These are phyloP conservation scores for Calocera viscosa DNA, from an alignment of 768 basidiomycete species.

Conservation along the genomic window DNA sequence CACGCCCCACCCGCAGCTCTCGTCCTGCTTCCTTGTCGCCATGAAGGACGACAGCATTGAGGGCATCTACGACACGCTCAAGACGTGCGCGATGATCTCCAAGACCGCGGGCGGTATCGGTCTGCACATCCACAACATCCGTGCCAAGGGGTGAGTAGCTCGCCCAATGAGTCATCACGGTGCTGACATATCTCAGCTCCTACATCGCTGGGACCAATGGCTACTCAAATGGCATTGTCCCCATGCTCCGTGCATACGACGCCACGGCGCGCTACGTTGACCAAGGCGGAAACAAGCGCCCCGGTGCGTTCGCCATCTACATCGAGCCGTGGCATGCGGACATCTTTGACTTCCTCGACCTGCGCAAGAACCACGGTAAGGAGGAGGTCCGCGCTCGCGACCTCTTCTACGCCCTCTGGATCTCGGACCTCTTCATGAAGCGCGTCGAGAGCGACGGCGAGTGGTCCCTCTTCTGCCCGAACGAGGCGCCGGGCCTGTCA, in stretches of 20 bases:
- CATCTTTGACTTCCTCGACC: constrained; percentile 91
- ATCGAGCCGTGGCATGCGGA: constrained; percentile 99
- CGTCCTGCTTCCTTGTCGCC: constrained; percentile 92
- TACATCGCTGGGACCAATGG: constrained; percentile 99
- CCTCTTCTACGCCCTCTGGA: constrained; percentile 97
- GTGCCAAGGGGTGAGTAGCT: constrained; percentile 62
- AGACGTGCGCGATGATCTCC: constrained; percentile 97
- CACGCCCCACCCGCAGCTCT: constrained; percentile 83
- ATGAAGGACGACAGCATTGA: constrained; percentile 99
- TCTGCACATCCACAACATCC: constrained; percentile 87
- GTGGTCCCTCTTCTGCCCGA: constrained; percentile 97
- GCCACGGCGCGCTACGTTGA: constrained; percentile 98
- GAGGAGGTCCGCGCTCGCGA: constrained; percentile 94
- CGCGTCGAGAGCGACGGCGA: constrained; percentile 79
- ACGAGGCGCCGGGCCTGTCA: constrained; percentile 79
- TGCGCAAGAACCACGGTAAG: constrained; percentile 98
- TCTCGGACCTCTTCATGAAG: constrained; percentile 97
- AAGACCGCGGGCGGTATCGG: constrained; percentile 99
- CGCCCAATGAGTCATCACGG: neutral
- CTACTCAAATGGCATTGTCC: constrained; percentile 96
- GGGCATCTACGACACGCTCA: constrained; percentile 97
- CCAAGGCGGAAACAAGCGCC: constrained; percentile 98
- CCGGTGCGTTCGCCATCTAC: constrained; percentile 96
- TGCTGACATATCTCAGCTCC: constrained; percentile 40
- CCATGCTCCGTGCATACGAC: constrained; percentile 96